phyloP scores from a whole-genome alignment of 2,329 filamentous ascomycete species.

The Daldinia sp. region DNA sequence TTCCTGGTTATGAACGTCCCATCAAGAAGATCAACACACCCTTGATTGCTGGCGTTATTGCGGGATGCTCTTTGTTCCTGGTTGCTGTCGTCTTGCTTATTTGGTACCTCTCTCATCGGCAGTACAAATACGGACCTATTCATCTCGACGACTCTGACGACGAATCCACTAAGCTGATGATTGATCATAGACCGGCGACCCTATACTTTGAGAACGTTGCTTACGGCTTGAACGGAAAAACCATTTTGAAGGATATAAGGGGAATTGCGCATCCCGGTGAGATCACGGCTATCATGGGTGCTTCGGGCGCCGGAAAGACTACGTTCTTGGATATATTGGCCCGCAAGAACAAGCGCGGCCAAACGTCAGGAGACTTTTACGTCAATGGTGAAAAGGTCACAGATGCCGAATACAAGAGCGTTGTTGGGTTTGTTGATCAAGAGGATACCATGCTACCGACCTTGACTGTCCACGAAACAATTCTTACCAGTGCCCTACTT shows the following conservation, averaged over 20 bases:
- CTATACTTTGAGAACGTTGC: slow-evolving; percentile 89
- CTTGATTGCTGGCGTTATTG: slow-evolving; percentile 93
- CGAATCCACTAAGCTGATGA: slow-evolving; percentile 86
- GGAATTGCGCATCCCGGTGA: slow-evolving; percentile 96
- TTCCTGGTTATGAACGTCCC: slow-evolving; percentile 89
- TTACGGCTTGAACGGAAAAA: slow-evolving; percentile 88
- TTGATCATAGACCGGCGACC: slow-evolving; percentile 90
- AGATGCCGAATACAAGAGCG: slow-evolving; percentile 87
- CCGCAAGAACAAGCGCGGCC: slow-evolving; percentile 94
- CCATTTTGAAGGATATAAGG: slow-evolving; percentile 82
- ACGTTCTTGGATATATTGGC: slow-evolving; percentile 97
- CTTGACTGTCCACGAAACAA: slow-evolving; percentile 96
- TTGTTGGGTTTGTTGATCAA: slow-evolving; percentile 97
- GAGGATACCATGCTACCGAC: slow-evolving; percentile 98
- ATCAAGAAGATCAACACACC: slow-evolving; percentile 97
- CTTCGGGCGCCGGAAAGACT: slow-evolving; percentile 96
- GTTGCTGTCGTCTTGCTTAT: slow-evolving; percentile 85
- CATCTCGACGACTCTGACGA: slow-evolving; percentile 91
- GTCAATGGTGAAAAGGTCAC: slow-evolving; percentile 92
- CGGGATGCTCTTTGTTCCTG: slow-evolving; percentile 84
- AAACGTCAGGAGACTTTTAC: slow-evolving; percentile 82
- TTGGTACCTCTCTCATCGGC: slow-evolving; percentile 89
- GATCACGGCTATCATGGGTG: slow-evolving; percentile 96
- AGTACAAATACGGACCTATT: slow-evolving; percentile 77
- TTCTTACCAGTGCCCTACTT: slow-evolving; percentile 90